Percentiles rank a stretch among this genome's conserved stretches.
phyloP scores from a whole-genome alignment of 164 flowering plant genomes.

The Vitis rotundifolia region DNA sequence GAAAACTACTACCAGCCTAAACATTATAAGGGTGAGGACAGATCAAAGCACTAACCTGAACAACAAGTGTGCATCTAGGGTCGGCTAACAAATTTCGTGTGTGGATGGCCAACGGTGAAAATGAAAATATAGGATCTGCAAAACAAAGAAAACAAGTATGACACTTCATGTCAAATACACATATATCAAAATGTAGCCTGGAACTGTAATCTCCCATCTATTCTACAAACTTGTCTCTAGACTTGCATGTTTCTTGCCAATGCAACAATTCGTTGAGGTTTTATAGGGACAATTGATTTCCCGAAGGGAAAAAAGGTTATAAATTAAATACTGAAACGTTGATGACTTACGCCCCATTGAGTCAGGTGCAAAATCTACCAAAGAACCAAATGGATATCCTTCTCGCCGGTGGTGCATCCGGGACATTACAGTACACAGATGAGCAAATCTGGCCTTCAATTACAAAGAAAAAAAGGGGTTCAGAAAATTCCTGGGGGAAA shows the following conservation, averaged over 20 bases:
- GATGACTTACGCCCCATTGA: conserved; percentile 83
- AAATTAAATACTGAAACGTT: not conserved
- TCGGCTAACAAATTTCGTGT: conserved; percentile 89
- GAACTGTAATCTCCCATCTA: no score
- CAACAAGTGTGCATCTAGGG: conserved; percentile 94
- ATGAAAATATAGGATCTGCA: conserved; percentile 95
- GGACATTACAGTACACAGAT: conserved; percentile 95
- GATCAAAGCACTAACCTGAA: conserved; percentile 62
- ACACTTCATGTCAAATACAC: no score
- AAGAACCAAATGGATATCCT: conserved; percentile 98
- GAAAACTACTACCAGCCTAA: conserved; percentile 6
- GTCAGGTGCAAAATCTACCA: conserved; percentile 98
- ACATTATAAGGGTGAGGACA: not conserved
- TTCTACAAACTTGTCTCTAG: no score
- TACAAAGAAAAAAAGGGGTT: conserved; percentile 7
- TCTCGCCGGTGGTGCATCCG: conserved; percentile 95
- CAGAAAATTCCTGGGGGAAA: not conserved
- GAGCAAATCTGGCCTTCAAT: conserved; percentile 97
- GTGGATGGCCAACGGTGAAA: conserved; percentile 99
- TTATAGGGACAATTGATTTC: not conserved
- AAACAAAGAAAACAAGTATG: not conserved
- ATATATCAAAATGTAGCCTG: no score
- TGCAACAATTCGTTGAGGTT: no score
- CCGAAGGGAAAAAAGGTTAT: not conserved
- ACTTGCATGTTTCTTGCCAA: no score